Evolutionary conservation across 331 rosid genomes (phyloP), one percentile per base, ranked within the genome.

Genomic region (Malus hybrid): DNA sequence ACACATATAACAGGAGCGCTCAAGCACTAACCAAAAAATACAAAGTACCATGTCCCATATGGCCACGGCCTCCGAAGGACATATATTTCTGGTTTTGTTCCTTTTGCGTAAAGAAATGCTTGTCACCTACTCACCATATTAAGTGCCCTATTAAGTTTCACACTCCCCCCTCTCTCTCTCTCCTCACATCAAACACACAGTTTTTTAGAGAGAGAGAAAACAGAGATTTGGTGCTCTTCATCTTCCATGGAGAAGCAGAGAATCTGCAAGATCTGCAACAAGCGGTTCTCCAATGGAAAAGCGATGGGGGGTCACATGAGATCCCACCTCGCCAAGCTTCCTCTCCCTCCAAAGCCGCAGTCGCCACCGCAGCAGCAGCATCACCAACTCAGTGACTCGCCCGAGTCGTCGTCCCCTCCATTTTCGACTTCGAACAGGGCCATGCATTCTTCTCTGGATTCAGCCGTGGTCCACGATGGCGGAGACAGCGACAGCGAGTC

Each of bases 281-380:
- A 67, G 84, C 27, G 80, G 46, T 90, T 86, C 76, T n/a, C 88
- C 7, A 84, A 57, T 52, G 92, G 90, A 50, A 87, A 85, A 75
- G 90, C 93, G 76, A 65, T 87, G 77, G 96, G 97, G 4, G 93
- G 97, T 7, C 97, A 92, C 83, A 87, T 90, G 96, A 88, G 89
- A 77, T 85, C 97, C 71, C 96, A 90, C 71, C 65, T 84, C 1
- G 84, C 70, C 66, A 92, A 68, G 59, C 78, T 79, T 33, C 83
- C 89, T 2, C 13, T 91, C 44, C 89, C 88, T 29, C 81, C 85
- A 3, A 78, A 80, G 69, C 56, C 22, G 46, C 20, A 71, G 2
- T 59, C 46, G 36, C 73, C 80, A 31, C 78, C 67, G 14, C 13
- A 24, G 65, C 76, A 48, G 14, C 65, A 48, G 29, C 79, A 72